Percentiles rank a stretch among this genome's conserved stretches.
Conservation (phyloP, 179 eudicot species). For the Heliamphora ciliata region DNA sequence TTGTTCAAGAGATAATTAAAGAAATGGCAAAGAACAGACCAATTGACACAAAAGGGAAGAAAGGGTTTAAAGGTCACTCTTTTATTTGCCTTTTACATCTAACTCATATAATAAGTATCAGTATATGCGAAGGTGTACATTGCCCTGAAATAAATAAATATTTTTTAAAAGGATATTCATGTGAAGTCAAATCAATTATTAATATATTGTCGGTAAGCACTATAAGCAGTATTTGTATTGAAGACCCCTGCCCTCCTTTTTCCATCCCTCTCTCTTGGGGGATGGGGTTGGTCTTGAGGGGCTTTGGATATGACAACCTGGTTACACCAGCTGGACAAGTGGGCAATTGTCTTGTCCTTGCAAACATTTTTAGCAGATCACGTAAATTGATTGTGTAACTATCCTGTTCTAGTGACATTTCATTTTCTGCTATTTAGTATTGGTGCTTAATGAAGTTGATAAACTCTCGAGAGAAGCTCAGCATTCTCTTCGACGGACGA, state of each 20-base stretch:
- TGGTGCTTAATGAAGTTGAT: slow-evolving; percentile 94
- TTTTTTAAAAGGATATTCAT: background rate
- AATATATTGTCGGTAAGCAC: background rate
- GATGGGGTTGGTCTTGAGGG: background rate
- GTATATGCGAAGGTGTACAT: background rate
- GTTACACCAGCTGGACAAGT: background rate
- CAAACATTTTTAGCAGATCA: background rate
- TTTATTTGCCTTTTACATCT: background rate
- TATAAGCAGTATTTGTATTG: too few relatives aligned
- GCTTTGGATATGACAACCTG: background rate
- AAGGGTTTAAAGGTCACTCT: slow-evolving; percentile 72
- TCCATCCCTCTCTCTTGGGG: background rate
- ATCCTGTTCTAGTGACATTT: background rate
- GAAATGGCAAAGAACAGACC: slow-evolving; percentile 96
- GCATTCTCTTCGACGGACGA: slow-evolving; percentile 87
- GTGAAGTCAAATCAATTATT: background rate
- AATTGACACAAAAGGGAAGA: slow-evolving; percentile 82
- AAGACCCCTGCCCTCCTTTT: background rate
- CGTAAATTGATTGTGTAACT: background rate
- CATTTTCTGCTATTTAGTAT: slow-evolving; percentile 32
- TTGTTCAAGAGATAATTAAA: slow-evolving; percentile 91
- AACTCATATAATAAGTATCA: background rate
- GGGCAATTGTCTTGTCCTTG: background rate
- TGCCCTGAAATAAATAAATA: background rate
- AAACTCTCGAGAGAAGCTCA: slow-evolving; percentile 97